phyloP scores from a whole-genome alignment of 1,284 basidiomycete species.

The Tilletiaria anomala region DNA sequence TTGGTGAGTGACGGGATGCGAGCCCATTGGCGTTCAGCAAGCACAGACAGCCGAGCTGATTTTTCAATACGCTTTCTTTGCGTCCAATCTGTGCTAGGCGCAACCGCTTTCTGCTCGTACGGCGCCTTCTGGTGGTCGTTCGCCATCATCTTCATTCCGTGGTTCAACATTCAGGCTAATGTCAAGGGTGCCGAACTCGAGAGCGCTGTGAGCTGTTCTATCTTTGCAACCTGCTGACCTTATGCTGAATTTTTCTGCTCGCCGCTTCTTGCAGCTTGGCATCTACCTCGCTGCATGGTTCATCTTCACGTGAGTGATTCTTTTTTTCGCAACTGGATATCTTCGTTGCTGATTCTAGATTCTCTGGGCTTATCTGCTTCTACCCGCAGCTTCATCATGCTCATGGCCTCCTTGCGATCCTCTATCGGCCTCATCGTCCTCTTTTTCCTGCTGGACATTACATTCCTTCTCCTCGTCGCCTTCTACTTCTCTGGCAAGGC shows the following conservation, averaged over 20 bases:
- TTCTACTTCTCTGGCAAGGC: constrained; percentile 18
- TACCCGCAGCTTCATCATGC: constrained; percentile 26
- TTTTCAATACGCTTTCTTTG: not conserved
- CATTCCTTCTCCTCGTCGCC: constrained; percentile 42
- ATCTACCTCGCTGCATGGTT: constrained; percentile 3
- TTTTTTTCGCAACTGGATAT: constrained; percentile 1
- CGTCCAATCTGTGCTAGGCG: too few species aligned
- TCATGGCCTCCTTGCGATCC: constrained; percentile 5
- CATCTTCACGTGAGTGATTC: constrained; percentile 26
- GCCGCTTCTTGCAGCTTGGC: constrained; percentile 12
- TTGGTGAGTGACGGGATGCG: too few species aligned
- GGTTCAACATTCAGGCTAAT: constrained; percentile 17
- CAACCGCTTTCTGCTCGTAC: constrained; percentile 46
- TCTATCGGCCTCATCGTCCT: constrained; percentile 44
- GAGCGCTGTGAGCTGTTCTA: too few species aligned
- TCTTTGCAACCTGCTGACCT: too few species aligned
- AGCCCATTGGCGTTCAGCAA: too few species aligned
- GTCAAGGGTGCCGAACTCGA: constrained; percentile 13
- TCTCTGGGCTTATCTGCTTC: not conserved
- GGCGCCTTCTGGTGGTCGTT: constrained; percentile 32
- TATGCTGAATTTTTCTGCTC: too few species aligned
- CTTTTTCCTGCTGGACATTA: constrained; percentile 56
- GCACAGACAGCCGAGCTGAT: too few species aligned
- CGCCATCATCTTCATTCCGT: constrained; percentile 27
- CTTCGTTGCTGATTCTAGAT: not conserved